phyloP scores from a whole-genome alignment of 345 rosid genomes.

The Rhodamnia rubescens region DNA sequence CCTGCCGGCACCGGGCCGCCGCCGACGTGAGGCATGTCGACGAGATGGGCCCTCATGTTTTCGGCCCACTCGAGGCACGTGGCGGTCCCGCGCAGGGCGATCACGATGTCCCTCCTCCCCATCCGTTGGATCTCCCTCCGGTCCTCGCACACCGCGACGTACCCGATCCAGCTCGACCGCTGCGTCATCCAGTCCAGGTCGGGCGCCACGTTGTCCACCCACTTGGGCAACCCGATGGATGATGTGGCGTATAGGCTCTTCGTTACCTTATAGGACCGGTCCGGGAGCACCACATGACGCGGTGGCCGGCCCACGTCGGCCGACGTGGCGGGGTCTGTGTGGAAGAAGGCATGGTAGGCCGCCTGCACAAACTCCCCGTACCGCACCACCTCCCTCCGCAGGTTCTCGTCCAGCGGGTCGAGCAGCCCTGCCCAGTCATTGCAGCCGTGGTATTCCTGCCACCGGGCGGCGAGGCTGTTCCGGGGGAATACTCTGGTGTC shows the following conservation, averaged over 20 bases:
- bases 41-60: constrained; percentile 46
- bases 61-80: constrained; percentile 98
- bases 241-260: constrained; percentile 82
- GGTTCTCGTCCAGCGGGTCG: constrained; percentile 55
- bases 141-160: constrained; percentile 88
- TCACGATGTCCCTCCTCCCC: constrained; percentile 91
- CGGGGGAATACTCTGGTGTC: constrained; percentile 69
- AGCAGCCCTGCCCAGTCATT: constrained; percentile 43
- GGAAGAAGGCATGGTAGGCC: constrained; percentile 57
- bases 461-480: constrained; percentile 61
- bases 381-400: constrained; percentile 50
- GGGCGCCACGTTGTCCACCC: constrained; percentile 82
- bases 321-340: constrained; percentile 57
- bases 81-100: constrained; percentile 83
- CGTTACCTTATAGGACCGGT: constrained; percentile 61
- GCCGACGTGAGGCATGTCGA: constrained; percentile 14
- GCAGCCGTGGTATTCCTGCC: constrained; percentile 62
- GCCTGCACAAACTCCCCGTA: constrained; percentile 57
- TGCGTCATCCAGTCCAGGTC: constrained; percentile 94
- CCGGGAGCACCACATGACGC: constrained; percentile 49
- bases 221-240: constrained; percentile 65
- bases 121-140: constrained; percentile 74
- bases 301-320: constrained; percentile 28
- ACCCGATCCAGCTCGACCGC: constrained; percentile 87
- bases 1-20: constrained; percentile 4